Conservation (phyloP, 2,329 filamentous ascomycete genomes). For the Aureobasidium sp. region DNA sequence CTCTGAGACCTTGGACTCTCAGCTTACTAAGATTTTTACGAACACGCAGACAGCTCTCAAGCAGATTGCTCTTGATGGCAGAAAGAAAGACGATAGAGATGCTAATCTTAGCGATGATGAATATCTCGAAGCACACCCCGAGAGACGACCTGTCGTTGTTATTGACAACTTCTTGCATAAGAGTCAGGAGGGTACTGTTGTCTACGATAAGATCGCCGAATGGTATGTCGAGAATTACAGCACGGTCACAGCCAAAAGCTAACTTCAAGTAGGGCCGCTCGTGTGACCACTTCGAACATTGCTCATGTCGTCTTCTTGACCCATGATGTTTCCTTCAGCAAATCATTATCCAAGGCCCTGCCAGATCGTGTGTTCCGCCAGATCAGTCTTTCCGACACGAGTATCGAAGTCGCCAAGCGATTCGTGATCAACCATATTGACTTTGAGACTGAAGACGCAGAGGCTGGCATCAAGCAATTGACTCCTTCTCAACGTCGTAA, state of each 20-base stretch:
- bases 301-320: conserved; percentile 94
- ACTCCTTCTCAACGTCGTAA: conserved; percentile 38
- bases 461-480: conserved; percentile 32
- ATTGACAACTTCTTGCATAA: conserved; percentile 90
- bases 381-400: conserved; percentile 77
- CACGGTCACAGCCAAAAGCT: background rate
- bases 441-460: conserved; percentile 32
- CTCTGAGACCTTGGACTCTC: conserved; percentile 82
- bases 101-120: conserved; percentile 68
- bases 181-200: conserved; percentile 39
- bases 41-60: conserved; percentile 74
- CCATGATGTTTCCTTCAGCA: conserved; percentile 79
- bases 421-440: conserved; percentile 81
- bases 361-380: conserved; percentile 87
- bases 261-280: conserved; percentile 46
- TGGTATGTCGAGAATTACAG: conserved; percentile 39
- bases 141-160: conserved; percentile 71
- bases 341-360: conserved; percentile 75
- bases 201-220: conserved; percentile 56
- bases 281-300: conserved; percentile 74
- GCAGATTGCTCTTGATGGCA: conserved; percentile 60
- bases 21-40: conserved; percentile 81
- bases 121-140: conserved; percentile 82
- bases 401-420: conserved; percentile 72
- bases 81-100: conserved; percentile 67